Percentiles rank a stretch among this genome's conserved stretches.
These are phyloP conservation scores for Calonectria honghensis DNA, from an alignment of 2,329 filamentous ascomycete species.

Conservation along the genomic window DNA sequence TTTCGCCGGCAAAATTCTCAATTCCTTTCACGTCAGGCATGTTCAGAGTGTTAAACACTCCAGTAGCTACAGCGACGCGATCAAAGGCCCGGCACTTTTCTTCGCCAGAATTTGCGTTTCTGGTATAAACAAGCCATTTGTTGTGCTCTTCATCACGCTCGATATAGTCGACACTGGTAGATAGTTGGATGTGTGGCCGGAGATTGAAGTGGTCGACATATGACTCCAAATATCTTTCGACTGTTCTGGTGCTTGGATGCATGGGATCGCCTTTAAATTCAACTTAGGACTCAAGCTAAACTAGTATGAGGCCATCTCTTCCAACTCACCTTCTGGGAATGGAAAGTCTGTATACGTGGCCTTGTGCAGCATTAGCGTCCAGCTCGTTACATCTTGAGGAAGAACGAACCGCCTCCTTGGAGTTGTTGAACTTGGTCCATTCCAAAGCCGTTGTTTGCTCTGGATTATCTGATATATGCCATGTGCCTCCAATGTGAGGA, in stretches of 20 bases:
- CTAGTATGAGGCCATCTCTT: background rate
- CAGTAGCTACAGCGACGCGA: slow-evolving; percentile 61
- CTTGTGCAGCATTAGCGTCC: slow-evolving; percentile 42
- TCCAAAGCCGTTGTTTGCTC: slow-evolving; percentile 61
- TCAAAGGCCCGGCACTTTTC: slow-evolving; percentile 56
- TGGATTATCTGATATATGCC: slow-evolving; percentile 60
- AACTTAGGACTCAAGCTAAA: background rate
- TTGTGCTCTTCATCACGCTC: slow-evolving; percentile 51
- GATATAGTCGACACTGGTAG: slow-evolving; percentile 52
- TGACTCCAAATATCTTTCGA: slow-evolving; percentile 58
- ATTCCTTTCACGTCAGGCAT: slow-evolving; percentile 61
- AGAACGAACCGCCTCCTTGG: slow-evolving; percentile 55
- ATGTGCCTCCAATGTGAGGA: slow-evolving; percentile 64
- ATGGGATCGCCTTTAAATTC: slow-evolving; percentile 45
- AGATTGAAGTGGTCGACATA: slow-evolving; percentile 59
- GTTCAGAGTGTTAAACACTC: slow-evolving; percentile 58
- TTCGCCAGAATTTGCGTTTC: slow-evolving; percentile 49
- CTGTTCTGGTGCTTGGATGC: slow-evolving; percentile 53
- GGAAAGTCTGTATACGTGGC: slow-evolving; percentile 60
- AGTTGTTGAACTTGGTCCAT: slow-evolving; percentile 56
- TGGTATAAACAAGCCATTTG: slow-evolving; percentile 56
- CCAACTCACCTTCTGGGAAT: slow-evolving; percentile 54
- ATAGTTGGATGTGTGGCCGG: slow-evolving; percentile 53
- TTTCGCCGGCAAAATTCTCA: slow-evolving; percentile 62
- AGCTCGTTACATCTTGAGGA: background rate